These are phyloP conservation scores for Tulasnella sp. DNA, from an alignment of 768 basidiomycete species.

Conservation along the genomic window DNA sequence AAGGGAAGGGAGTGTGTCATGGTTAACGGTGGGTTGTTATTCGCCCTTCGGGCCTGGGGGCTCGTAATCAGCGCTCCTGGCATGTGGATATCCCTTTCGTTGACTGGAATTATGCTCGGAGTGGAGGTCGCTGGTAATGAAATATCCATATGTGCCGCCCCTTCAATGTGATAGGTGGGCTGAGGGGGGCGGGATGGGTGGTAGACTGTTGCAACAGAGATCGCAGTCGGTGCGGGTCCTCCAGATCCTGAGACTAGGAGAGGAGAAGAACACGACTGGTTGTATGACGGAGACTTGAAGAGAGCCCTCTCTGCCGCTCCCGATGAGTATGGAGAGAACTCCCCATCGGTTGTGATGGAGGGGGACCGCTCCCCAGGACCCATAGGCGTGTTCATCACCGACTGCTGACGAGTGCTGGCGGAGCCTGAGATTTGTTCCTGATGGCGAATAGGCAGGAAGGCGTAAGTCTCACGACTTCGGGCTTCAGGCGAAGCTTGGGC, in stretches of 20 bases:
- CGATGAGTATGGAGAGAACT: neutral
- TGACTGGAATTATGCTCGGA: neutral
- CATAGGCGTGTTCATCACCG: neutral
- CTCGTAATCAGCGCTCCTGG: neutral
- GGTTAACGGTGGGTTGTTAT: neutral
- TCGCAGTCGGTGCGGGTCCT: neutral
- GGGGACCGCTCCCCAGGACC: neutral
- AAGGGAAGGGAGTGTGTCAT: neutral
- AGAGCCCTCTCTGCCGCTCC: neutral
- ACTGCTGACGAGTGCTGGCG: neutral
- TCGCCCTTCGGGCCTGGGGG: neutral
- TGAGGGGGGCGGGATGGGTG: neutral
- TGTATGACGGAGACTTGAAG: neutral
- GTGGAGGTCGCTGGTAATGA: neutral
- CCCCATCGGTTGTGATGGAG: neutral
- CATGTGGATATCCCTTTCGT: neutral
- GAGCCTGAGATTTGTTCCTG: neutral
- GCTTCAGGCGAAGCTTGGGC: neutral
- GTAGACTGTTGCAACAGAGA: neutral
- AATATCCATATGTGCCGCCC: neutral
- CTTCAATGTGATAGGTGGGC: neutral
- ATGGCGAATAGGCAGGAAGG: neutral
- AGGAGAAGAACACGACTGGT: neutral
- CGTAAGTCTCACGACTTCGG: neutral
- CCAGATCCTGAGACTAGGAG: neutral